These are phyloP conservation scores for Fonsecaea pedrosoi DNA, from an alignment of 2,329 filamentous ascomycete genomes.

Conservation along the genomic window DNA sequence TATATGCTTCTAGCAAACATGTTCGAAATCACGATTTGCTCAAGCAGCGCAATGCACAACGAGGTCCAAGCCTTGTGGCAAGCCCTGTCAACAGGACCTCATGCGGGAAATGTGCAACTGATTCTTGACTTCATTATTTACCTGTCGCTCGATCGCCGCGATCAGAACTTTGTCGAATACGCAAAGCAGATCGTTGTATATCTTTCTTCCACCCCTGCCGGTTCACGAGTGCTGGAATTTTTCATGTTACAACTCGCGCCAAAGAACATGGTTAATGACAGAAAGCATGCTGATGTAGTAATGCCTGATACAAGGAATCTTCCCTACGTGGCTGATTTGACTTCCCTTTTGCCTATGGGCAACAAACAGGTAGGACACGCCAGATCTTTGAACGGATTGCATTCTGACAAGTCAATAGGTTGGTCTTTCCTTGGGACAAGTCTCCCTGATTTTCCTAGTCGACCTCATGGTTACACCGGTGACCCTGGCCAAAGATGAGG, in stretches of 20 bases:
- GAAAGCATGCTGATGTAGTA: constrained; percentile 73
- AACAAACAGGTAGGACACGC: constrained; percentile 73
- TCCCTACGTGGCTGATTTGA: constrained; percentile 88
- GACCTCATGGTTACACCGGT: constrained; percentile 95
- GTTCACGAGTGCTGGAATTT: constrained; percentile 92
- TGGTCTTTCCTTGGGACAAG: constrained; percentile 88
- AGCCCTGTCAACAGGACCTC: constrained; percentile 88
- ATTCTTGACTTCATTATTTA: constrained; percentile 96
- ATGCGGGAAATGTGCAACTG: constrained; percentile 90
- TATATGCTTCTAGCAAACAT: constrained; percentile 95
- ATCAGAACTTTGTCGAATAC: constrained; percentile 98
- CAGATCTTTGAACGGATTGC: not conserved
- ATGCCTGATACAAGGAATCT: constrained; percentile 68
- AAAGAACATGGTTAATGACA: constrained; percentile 94
- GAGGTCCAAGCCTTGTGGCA: constrained; percentile 98
- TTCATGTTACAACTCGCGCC: constrained; percentile 88
- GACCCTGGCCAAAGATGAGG: constrained; percentile 75
- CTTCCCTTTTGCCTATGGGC: constrained; percentile 78
- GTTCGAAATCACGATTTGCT: constrained; percentile 94
- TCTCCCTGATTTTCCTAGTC: constrained; percentile 90
- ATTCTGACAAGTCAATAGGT: constrained; percentile 53
- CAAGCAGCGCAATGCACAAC: constrained; percentile 85
- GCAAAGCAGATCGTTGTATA: constrained; percentile 99
- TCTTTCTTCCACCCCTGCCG: constrained; percentile 81
- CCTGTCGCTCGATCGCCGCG: constrained; percentile 87